Evolutionary conservation across 106 monocot species (phyloP), one percentile per base, ranked within the genome.

Genomic region (Allium cepa): DNA sequence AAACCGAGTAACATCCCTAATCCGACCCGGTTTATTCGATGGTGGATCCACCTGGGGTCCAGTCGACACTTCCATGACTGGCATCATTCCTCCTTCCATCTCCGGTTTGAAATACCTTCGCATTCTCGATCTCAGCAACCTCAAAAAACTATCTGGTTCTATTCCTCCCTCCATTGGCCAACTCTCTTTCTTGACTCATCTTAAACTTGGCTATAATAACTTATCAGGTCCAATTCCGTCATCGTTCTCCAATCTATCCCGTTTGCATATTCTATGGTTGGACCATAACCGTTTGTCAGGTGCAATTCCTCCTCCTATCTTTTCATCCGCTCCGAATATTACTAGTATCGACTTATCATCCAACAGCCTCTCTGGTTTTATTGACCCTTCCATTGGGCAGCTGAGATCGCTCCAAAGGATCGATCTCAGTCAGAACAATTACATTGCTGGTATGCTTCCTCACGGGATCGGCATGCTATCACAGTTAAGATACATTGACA

Each of bases 191-290:
- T 75, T 81, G 65, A 71, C 50, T 53, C 26, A 46, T 17, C 63
- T 85, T 63, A 46, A 48, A 27, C 72, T 85, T 60, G 57, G 78
- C 18, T n/a, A 47, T 58, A 85, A 85, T 72, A 63, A 53, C 18
- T 48, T 81, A 52, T 68, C 78, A 3, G 85, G 81, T n/a, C 6
- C 75, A 13, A 81, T 85, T 51, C 85, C 85, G 0, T n/a, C 70
- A 11, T 69, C 72, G 10, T 72, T 85, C 45, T 14, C 59, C 66
- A 50, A 50, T 14, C 59, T 60, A 15, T 3, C 22, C n/a, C 71
- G 72, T 61, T 75, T 85, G 53, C 13, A 8, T 2, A 55, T 55
- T 11, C 53, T 55, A 12, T 6, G 7, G 3, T 15, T 55, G 5
- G 12, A 57, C 49, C 55, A 59, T 10, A 80, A 80, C 56, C 22